Evolutionary conservation across 176 grass and related monocot species (phyloP).

Genomic region (Rhipidocladum racemiflorum): DNA sequence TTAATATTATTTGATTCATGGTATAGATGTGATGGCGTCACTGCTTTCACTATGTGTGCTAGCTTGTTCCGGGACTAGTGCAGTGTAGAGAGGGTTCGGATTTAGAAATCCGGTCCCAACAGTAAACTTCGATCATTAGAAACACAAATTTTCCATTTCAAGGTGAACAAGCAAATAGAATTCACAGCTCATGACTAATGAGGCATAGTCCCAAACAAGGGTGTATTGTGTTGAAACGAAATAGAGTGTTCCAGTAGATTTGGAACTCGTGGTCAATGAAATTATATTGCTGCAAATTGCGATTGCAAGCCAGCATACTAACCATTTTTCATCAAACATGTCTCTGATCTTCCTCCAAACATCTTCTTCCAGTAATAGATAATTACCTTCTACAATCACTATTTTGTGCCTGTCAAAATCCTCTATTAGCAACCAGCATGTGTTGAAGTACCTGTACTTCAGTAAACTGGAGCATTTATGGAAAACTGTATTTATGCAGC

Average conservation of each 20-base stretch:
- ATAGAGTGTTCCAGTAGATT: background rate
- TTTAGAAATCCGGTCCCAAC: too few species aligned
- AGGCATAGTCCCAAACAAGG: background rate
- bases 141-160: slow-evolving; percentile 4
- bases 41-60: too few species aligned
- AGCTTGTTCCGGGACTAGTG: too few species aligned
- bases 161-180: background rate
- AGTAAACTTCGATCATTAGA: slow-evolving; percentile 19
- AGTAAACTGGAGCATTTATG: background rate
- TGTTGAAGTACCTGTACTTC: background rate
- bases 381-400: slow-evolving; percentile 89
- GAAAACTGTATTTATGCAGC: background rate
- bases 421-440: background rate
- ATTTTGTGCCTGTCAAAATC: slow-evolving; percentile 68
- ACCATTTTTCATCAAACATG: slow-evolving; percentile 93
- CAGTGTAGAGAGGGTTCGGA: too few species aligned
- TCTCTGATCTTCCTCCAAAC: slow-evolving; percentile 67
- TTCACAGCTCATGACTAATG: background rate
- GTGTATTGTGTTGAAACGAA: slow-evolving; percentile 8
- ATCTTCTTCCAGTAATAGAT: slow-evolving; percentile 76
- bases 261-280: background rate
- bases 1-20: too few species aligned
- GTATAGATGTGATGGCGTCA: too few species aligned
- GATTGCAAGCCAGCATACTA: slow-evolving; percentile 17
- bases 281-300: background rate